These are phyloP conservation scores for Huntiella abstrusa DNA, from an alignment of 2,329 filamentous ascomycete species.

Conservation along the genomic window DNA sequence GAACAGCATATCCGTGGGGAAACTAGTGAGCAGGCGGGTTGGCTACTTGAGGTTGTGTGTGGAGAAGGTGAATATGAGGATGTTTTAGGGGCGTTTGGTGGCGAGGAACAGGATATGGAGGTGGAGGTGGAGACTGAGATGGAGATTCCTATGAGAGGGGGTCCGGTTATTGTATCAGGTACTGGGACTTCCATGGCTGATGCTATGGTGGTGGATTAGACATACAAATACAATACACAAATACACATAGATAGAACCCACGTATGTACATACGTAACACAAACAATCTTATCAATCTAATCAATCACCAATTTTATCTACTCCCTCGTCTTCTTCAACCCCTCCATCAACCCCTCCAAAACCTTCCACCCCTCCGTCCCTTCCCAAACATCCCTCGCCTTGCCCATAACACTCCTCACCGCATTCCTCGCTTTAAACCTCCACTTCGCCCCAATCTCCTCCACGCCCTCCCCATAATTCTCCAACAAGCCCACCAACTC, in stretches of 20 bases:
- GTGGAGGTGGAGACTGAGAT: background rate
- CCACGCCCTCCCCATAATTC: slow-evolving; percentile 48
- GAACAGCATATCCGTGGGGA: slow-evolving; percentile 61
- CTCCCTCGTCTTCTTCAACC: slow-evolving; percentile 22
- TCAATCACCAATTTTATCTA: background rate
- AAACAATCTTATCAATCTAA: background rate
- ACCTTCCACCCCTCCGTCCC: slow-evolving; percentile 48
- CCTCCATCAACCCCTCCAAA: slow-evolving; percentile 37
- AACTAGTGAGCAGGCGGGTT: slow-evolving; percentile 62
- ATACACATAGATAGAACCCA: no score
- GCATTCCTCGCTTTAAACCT: slow-evolving; percentile 75
- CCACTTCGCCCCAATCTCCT: slow-evolving; percentile 62
- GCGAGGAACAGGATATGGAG: background rate
- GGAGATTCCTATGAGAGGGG: background rate
- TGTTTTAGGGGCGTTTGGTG: slow-evolving; percentile 20
- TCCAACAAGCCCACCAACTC: slow-evolving; percentile 70
- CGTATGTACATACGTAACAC: no score
- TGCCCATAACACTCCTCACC: slow-evolving; percentile 63
- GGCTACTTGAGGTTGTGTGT: slow-evolving; percentile 52
- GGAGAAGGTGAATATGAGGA: slow-evolving; percentile 13
- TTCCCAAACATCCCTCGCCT: slow-evolving; percentile 69
- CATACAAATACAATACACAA: no score
- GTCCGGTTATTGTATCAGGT: background rate
- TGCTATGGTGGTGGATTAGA: background rate
- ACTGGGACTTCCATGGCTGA: background rate